A percentile compares a stretch with the other conserved stretches of the same genome.
phyloP scores from a whole-genome alignment of 169 alveolate genomes.

The Plasmodium gonderi region DNA sequence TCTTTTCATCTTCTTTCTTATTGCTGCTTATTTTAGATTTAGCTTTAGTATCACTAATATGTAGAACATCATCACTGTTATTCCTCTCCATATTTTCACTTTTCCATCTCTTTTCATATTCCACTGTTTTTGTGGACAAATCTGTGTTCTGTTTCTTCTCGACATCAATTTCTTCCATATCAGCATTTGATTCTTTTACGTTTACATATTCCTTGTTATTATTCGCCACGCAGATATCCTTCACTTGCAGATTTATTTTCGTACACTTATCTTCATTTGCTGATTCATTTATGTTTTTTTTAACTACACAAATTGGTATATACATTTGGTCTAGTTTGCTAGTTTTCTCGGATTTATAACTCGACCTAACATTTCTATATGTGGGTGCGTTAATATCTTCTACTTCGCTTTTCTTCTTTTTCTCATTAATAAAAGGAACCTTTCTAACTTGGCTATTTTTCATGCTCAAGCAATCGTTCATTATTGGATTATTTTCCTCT shows the following conservation, averaged over 20 bases:
- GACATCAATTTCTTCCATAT: background rate
- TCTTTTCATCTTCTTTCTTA: background rate
- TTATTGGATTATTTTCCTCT: background rate
- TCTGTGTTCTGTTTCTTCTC: background rate
- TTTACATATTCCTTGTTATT: background rate
- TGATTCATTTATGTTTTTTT: conserved; percentile 1
- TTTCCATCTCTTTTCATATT: background rate
- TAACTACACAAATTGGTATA: conserved; percentile 47
- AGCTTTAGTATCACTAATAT: too few species aligned
- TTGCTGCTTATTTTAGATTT: background rate
- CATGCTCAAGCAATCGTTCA: background rate
- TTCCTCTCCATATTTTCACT: background rate
- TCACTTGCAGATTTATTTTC: conserved; percentile 40
- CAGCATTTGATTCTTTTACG: background rate
- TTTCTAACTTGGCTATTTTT: background rate
- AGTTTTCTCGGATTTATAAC: background rate
- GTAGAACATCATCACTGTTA: background rate
- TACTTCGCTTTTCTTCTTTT: background rate
- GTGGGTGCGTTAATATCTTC: background rate
- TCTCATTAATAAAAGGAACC: background rate
- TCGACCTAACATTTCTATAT: background rate
- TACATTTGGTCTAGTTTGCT: background rate
- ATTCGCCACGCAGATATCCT: background rate
- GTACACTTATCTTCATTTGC: conserved; percentile 14
- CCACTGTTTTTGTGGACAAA: background rate